These are phyloP conservation scores for Lasiosphaeriaceae sp. DNA, from an alignment of 495 filamentous ascomycete genomes.

Conservation along the genomic window DNA sequence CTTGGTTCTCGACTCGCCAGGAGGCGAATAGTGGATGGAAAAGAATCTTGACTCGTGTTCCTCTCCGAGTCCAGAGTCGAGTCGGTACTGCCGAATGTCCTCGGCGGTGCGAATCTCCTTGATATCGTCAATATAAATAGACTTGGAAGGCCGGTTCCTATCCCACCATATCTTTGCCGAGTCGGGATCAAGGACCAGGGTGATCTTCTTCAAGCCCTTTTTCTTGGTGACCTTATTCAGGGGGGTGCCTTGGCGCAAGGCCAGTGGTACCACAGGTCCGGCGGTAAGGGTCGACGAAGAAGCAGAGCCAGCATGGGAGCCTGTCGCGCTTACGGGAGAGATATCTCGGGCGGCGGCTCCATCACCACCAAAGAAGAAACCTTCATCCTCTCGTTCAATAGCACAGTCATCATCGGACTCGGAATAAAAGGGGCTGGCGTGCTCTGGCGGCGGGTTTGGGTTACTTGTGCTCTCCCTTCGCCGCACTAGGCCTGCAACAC, in stretches of 20 bases:
- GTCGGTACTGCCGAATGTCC: constrained; percentile 84
- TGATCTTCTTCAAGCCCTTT: constrained; percentile 69
- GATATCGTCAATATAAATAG: constrained; percentile 91
- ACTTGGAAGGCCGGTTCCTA: constrained; percentile 67
- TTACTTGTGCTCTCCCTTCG: constrained; percentile 83
- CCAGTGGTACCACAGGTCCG: constrained; percentile 66
- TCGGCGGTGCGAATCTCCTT: constrained; percentile 78
- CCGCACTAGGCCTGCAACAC: constrained; percentile 76
- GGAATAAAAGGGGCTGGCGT: constrained; percentile 50
- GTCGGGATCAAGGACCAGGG: constrained; percentile 73
- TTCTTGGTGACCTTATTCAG: constrained; percentile 77
- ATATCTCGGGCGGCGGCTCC: constrained; percentile 23
- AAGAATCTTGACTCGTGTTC: constrained; percentile 70
- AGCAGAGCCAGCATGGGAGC: constrained; percentile 34
- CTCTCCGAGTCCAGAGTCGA: constrained; percentile 68
- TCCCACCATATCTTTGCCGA: constrained; percentile 87
- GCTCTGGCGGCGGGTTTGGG: constrained; percentile 47
- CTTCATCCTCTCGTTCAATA: constrained; percentile 31
- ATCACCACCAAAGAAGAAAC: constrained; percentile 24
- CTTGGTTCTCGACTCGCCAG: constrained; percentile 68
- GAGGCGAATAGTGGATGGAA: constrained; percentile 78
- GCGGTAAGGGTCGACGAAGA: constrained; percentile 27
- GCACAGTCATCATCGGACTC: constrained; percentile 63
- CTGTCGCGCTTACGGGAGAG: constrained; percentile 35
- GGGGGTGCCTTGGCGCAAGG: constrained; percentile 69